Evolutionary conservation across 176 grass and related monocot genomes (phyloP), one percentile per base, ranked within the genome.

Genomic region (Melocanna baccifera): DNA sequence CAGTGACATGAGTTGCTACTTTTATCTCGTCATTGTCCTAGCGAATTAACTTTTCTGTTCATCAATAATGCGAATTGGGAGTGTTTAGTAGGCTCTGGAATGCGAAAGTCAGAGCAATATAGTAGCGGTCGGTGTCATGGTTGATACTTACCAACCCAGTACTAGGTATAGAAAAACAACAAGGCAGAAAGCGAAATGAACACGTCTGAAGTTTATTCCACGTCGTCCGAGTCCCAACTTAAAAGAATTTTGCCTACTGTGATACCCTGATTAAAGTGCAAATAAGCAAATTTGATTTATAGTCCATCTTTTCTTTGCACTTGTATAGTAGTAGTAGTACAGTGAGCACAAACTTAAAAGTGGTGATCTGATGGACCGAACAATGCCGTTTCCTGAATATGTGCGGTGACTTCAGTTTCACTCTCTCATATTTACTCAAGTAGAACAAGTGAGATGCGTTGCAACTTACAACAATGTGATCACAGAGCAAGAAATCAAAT

Each of bases 131-230:
- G 16, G 83, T 67, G 4, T 82, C 88, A 7, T 13, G 26, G 78
- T 78, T 72, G 88, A 82, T 86, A 72, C 46, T 66, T 58, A 86
- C 72, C 66, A 48, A 86, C 78, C 47, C 83, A 22, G 59, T 89
- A 76, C 77, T 53, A 85, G 73, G 73, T 61, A 51, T 75, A 46
- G 15, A 69, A 68, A 47, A 37, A 39, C 36, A 75, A 74, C 59
- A 74, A 22, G 58, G 50, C 22, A 30, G 63, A 85, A 19, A 75
- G 77, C 82, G 51, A 89, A 67, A 62, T 62, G 71, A 39, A 71
- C 77, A 45, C 83, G 4, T 75, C 62, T 52, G 40, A 32, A 65
- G 22, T 7, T 41, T 77, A 14, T 36, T 9, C 18, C 32, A 40
- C 32, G 22, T 69, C 62, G 23, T 56, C 45, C 19, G 67, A 71